These are phyloP conservation scores for Boletus coffeatus DNA, from an alignment of 1,284 basidiomycete species.

Conservation along the genomic window DNA sequence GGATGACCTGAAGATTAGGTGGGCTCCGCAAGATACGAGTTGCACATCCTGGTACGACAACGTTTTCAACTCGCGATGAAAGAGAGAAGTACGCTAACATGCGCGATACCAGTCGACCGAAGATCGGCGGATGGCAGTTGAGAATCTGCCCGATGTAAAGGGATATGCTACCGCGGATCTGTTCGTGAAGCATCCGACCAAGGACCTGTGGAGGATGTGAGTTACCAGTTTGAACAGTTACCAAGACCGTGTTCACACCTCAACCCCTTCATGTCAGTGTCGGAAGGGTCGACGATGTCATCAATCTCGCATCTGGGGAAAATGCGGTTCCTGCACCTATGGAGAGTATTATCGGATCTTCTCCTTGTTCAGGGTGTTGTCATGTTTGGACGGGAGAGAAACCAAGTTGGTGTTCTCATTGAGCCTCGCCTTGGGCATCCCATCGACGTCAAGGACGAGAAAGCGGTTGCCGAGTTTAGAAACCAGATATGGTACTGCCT, in stretches of 20 bases:
- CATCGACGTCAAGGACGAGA: background rate
- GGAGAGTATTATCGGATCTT: background rate
- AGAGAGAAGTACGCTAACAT: no score
- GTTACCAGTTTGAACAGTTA: background rate
- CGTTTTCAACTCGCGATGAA: background rate
- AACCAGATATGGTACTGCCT: no score
- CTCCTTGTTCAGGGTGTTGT: background rate
- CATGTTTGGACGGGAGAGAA: background rate
- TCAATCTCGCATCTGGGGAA: background rate
- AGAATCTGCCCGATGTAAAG: slow-evolving; percentile 20
- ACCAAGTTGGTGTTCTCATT: background rate
- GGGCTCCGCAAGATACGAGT: slow-evolving; percentile 21
- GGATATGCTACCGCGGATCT: slow-evolving; percentile 9
- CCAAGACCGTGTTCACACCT: background rate
- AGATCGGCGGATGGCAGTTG: slow-evolving; percentile 14
- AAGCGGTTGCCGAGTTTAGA: background rate
- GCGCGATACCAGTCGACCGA: slow-evolving; percentile 13
- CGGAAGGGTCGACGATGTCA: background rate
- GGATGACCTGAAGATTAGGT: slow-evolving; percentile 19
- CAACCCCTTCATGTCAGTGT: background rate
- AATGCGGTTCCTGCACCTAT: background rate
- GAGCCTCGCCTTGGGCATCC: background rate
- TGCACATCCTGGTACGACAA: slow-evolving; percentile 26
- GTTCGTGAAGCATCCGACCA: slow-evolving; percentile 18
- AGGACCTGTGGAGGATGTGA: slow-evolving; percentile 17